These are phyloP conservation scores for Suhomyces bolitotheri DNA, from an alignment of 1,139 yeast species.

Conservation along the genomic window DNA sequence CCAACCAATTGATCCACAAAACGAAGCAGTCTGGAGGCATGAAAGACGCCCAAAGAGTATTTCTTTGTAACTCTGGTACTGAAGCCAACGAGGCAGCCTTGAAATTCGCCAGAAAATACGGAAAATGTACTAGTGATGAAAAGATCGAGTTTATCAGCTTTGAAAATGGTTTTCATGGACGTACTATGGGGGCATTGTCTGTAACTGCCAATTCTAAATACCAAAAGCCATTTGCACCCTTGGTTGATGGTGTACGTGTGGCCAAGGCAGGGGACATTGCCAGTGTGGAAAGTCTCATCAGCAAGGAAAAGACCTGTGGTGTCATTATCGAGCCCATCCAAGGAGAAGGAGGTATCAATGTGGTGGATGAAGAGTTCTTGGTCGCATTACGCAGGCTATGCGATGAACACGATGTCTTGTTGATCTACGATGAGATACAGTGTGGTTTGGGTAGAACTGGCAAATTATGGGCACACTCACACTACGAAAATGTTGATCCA, in stretches of 20 bases:
- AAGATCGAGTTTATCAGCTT: conserved; percentile 84
- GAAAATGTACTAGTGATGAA: conserved; percentile 52
- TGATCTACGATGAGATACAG: conserved; percentile 94
- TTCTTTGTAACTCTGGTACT: conserved; percentile 89
- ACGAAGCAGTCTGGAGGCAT: conserved; percentile 77
- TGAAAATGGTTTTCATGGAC: conserved; percentile 88
- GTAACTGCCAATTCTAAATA: conserved; percentile 92
- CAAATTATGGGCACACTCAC: conserved; percentile 86
- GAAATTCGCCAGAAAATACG: conserved; percentile 89
- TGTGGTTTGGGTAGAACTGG: conserved; percentile 97
- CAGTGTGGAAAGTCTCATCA: conserved; percentile 58
- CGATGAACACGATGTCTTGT: conserved; percentile 64
- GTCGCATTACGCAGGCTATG: conserved; percentile 67
- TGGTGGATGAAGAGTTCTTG: conserved; percentile 64
- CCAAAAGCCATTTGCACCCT: conserved; percentile 85
- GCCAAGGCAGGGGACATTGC: conserved; percentile 62
- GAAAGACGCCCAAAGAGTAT: conserved; percentile 78
- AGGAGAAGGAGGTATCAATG: conserved; percentile 95
- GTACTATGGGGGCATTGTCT: conserved; percentile 89
- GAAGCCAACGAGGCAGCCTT: conserved; percentile 98
- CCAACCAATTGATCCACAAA: conserved; percentile 65
- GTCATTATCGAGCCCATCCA: conserved; percentile 95
- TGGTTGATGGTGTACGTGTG: conserved; percentile 78
- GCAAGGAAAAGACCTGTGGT: conserved; percentile 75
- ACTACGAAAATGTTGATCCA: conserved; percentile 72